Evolutionary conservation across 2,329 filamentous ascomycete genomes (phyloP), one percentile per base, ranked within the genome.

Genomic region (Lasiodiplodia hormozganensis): DNA sequence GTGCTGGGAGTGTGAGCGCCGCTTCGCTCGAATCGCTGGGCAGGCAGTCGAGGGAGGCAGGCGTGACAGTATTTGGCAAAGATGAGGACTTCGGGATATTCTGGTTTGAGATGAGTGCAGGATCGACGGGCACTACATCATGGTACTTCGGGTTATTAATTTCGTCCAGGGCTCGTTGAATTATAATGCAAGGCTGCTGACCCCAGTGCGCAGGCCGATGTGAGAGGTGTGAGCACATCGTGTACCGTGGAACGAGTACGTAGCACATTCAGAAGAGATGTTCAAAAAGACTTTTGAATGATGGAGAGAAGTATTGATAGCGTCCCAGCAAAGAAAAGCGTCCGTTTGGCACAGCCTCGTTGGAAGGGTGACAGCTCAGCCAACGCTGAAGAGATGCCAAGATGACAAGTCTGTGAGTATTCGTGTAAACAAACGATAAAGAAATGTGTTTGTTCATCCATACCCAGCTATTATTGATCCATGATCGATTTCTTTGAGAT

Each of bases 211-310:
- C 47, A 14, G 60, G 60, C 31, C 60, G 47, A 31, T 23, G 28
- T 3, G 60, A 64, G 28, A 18, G 31, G 31, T 64, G 60, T n/a
- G 60, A 64, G 60, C 60, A 64, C 47, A 64, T 52, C 5, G 60
- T 52, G 31, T 64, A 64, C 11, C 60, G 60, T 6, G 47, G 60
- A 28, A 64, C n/a, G 28, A 64, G 43, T 7, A 52, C 5, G 21
- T 36, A 38, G 31, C 60, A 64, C 60, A 64, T 64, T 5, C 3
- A 4, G 34, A 12, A 38, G 11, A 38, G 18, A 14, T 23, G 4
- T 11, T 12, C 18, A 2, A 38, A 34, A 21, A 21, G 10, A 23
- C 8, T n/a, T 14, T 56, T 25, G 18, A 51, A 25, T 23, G 6
- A 0, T 51, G 47, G 6, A n/a, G 1, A 54, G 4, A 16, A 12